Conservation (phyloP, 108 stramenopile genomes). For the Epithemia pelagica region DNA sequence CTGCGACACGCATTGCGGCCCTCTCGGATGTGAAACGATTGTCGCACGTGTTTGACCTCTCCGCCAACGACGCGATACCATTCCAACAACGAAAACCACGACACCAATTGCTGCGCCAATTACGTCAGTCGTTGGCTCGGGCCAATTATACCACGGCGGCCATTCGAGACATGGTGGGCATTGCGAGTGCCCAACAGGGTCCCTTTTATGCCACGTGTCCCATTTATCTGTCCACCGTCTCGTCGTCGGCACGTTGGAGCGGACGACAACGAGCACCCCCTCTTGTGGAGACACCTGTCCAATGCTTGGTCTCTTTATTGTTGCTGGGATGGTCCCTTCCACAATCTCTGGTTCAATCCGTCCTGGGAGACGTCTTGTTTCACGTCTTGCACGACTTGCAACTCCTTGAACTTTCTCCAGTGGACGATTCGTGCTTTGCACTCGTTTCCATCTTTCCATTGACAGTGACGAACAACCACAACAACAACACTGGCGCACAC, state of each 20-base stretch:
- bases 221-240: neutral
- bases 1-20: neutral
- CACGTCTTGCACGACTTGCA: neutral
- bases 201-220: neutral
- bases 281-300: neutral
- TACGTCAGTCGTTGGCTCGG: neutral
- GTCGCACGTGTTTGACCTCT: neutral
- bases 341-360: neutral
- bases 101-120: too few species aligned
- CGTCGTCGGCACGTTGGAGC: neutral
- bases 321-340: constrained; percentile 5
- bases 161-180: neutral
- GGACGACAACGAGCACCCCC: too few species aligned
- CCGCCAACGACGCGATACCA: too few species aligned
- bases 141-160: neutral
- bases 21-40: neutral
- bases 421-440: too few species aligned
- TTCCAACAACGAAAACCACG: too few species aligned
- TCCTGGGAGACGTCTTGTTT: neutral
- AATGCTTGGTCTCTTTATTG: neutral
- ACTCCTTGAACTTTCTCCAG: too few species aligned
- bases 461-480: too few species aligned
- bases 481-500: too few species aligned
- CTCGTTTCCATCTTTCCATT: too few species aligned
- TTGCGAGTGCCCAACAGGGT: neutral